phyloP scores from a whole-genome alignment of 495 filamentous ascomycete genomes.

The Daldinia bambusicola region DNA sequence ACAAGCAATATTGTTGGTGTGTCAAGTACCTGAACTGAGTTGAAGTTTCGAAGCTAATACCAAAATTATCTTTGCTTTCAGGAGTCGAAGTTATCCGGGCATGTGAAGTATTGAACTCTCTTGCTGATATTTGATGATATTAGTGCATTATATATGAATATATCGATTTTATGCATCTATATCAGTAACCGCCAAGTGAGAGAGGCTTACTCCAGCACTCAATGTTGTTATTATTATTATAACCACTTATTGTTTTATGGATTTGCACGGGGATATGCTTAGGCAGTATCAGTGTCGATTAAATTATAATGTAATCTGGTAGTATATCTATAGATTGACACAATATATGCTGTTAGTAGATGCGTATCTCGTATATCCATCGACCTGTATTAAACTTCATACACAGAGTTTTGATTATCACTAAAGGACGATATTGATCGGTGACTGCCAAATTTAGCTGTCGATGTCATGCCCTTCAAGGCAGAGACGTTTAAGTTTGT shows the following conservation, averaged over 20 bases:
- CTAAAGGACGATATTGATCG: neutral
- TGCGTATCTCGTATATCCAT: too few relatives aligned
- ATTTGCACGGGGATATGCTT: neutral
- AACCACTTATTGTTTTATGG: neutral
- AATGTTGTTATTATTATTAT: constrained; percentile 4
- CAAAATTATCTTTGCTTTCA: too few relatives aligned
- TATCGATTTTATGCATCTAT: constrained; percentile 15
- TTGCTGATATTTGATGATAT: neutral
- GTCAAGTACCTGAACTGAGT: neutral
- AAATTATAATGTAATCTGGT: too few relatives aligned
- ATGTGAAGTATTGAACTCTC: neutral
- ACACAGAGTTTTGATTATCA: neutral
- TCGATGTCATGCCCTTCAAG: neutral
- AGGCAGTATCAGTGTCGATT: too few relatives aligned
- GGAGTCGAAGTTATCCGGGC: too few relatives aligned
- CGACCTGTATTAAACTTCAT: too few relatives aligned
- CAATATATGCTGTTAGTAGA: too few relatives aligned
- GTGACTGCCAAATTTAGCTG: neutral
- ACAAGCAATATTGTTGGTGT: neutral
- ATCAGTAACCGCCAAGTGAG: neutral
- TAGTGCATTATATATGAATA: constrained; percentile 8
- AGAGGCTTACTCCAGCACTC: neutral
- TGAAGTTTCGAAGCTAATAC: neutral
- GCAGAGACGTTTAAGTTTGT: neutral
- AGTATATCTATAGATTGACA: too few relatives aligned